These are phyloP conservation scores for Paracamarosporium sp. DNA, from an alignment of 2,329 filamentous ascomycete genomes.

Conservation along the genomic window DNA sequence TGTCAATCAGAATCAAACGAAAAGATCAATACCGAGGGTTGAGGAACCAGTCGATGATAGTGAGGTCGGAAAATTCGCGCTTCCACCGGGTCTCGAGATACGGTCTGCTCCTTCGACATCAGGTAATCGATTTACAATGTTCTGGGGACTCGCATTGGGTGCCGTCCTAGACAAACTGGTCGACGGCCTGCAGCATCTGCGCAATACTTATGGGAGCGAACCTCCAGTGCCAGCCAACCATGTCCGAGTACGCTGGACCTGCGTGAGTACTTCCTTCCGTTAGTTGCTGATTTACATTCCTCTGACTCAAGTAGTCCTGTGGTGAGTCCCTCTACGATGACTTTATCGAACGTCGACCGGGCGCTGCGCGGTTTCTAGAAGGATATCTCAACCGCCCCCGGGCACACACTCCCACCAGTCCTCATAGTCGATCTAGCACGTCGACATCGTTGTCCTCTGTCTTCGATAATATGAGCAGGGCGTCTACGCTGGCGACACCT, in stretches of 20 bases:
- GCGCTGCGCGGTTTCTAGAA: conserved; percentile 48
- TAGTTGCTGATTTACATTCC: conserved; percentile 8
- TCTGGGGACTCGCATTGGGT: conserved; percentile 28
- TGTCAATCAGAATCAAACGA: background rate
- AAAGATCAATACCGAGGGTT: conserved; percentile 17
- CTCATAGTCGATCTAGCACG: conserved; percentile 30
- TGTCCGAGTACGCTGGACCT: conserved; percentile 46
- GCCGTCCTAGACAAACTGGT: conserved; percentile 27
- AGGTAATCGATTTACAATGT: conserved; percentile 22
- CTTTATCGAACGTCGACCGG: conserved; percentile 44
- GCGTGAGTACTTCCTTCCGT: conserved; percentile 25
- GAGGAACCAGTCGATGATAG: conserved; percentile 18
- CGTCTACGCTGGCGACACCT: conserved; percentile 35
- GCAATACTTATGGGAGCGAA: conserved; percentile 37
- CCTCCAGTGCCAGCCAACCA: conserved; percentile 33
- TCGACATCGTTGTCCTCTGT: conserved; percentile 34
- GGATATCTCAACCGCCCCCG: conserved; percentile 44
- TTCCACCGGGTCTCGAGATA: conserved; percentile 31
- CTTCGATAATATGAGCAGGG: conserved; percentile 32
- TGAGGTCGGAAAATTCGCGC: conserved; percentile 25
- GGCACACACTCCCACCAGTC: conserved; percentile 29
- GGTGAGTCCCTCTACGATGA: conserved; percentile 47
- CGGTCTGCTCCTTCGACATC: conserved; percentile 14
- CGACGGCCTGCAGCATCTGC: conserved; percentile 27
- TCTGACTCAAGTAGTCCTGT: conserved; percentile 28